Percentiles rank a stretch among this genome's conserved stretches.
Evolutionary conservation across 2,329 filamentous ascomycete genomes (phyloP).

Genomic region (Fusarium metavorans): DNA sequence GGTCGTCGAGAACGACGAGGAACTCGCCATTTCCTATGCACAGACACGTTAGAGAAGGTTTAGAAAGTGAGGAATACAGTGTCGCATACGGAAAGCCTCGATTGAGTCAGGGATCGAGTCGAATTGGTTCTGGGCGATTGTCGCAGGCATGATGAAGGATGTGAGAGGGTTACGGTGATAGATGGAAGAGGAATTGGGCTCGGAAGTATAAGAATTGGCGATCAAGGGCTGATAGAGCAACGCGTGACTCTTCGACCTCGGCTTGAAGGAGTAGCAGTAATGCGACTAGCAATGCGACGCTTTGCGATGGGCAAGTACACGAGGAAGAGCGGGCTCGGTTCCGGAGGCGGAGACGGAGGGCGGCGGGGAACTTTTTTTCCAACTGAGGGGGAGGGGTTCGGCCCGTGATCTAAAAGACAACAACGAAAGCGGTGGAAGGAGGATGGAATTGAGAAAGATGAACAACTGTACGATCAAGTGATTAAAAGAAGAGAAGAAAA

Average conservation of each 20-base stretch:
- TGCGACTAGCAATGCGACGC: constrained; percentile 24
- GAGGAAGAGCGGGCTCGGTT: constrained; percentile 31
- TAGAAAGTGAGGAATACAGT: background rate
- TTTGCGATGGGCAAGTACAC: constrained; percentile 30
- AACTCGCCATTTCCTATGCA: constrained; percentile 82
- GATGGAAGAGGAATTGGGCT: constrained; percentile 3
- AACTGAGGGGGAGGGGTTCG: constrained; percentile 1
- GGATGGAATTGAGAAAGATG: background rate
- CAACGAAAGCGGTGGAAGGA: background rate
- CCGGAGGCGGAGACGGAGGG: constrained; percentile 38
- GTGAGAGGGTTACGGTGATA: background rate
- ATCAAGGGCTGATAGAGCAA: constrained; percentile 2
- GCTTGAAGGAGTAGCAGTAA: constrained; percentile 20
- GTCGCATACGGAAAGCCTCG: constrained; percentile 70
- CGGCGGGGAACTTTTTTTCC: constrained; percentile 30
- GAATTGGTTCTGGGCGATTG: constrained; percentile 67
- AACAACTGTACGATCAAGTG: background rate
- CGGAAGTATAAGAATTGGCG: background rate
- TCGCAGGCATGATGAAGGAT: constrained; percentile 59
- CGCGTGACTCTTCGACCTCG: constrained; percentile 31
- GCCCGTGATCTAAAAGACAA: constrained; percentile 16
- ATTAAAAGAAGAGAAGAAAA: background rate
- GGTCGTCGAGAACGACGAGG: constrained; percentile 93
- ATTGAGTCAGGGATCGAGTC: constrained; percentile 75
- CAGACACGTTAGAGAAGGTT: constrained; percentile 23